Evolutionary conservation across 2,329 filamentous ascomycete species (phyloP), one percentile per base, ranked within the genome.

Genomic region (Sclerotinia subarctica): DNA sequence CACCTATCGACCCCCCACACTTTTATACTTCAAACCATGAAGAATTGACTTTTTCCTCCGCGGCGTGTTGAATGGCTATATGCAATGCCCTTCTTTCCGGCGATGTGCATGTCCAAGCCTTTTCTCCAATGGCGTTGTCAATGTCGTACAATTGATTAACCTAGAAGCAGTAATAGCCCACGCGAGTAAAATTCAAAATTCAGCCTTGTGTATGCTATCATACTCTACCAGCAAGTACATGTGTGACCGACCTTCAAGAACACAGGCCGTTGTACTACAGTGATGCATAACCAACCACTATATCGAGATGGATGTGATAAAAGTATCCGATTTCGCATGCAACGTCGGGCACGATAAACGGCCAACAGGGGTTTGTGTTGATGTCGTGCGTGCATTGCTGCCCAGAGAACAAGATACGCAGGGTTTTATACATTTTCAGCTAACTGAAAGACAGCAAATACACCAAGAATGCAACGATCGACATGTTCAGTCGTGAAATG

Each of bases 101-200:
- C 59, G 46, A 51, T n/a, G 38, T 63, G 59, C 59, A 63, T 49
- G 44, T 26, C 24, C 46, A 38, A 38, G 32, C 21, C 29, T 51
- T 51, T 8, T 38, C 46, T 38, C n/a, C 26, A 51, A 51, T 63
- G 15, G 13, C 59, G 32, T 49, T 24, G n/a, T 38, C 15, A 6
- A 52, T 38, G 59, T 26, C 38, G 59, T 51, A 51, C 46, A 42
- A 51, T 51, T 19, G n/a, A n/a, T 24, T 2, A 19, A 5, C 24
- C 59, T n/a, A 38, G 10, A 51, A 63, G 32, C n/a, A 63, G 59
- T 47, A 51, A 63, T 38, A 63, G 46, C 46, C 35, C 59, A 63
- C 59, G 59, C 59, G 59, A 51, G 59, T 47, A 49, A 24, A n/a
- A 38, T 51, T 26, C n/a, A 42, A 47, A 29, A 24, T 63, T 51